These are phyloP conservation scores for Kodamaea hsintzibuensis DNA, from an alignment of 805 yeast genomes.

Conservation along the genomic window DNA sequence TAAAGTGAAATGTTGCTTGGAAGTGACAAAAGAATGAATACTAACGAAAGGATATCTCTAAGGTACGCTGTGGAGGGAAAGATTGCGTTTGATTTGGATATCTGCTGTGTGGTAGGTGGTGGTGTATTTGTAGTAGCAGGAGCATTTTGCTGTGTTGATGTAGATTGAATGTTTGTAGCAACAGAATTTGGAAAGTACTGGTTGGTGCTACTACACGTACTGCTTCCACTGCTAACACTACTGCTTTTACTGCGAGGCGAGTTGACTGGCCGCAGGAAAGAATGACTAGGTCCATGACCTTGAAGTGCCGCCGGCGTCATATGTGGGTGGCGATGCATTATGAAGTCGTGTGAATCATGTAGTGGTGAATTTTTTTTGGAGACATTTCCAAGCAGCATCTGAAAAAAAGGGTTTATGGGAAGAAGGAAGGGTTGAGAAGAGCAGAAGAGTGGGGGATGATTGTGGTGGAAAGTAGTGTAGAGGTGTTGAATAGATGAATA, in stretches of 20 bases:
- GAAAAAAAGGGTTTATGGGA: not conserved
- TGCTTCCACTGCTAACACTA: not conserved
- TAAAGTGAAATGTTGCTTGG: conserved; percentile 14
- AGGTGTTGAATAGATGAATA: not conserved
- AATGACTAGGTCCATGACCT: not conserved
- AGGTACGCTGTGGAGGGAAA: conserved; percentile 10
- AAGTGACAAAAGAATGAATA: conserved; percentile 15
- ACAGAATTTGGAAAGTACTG: not conserved
- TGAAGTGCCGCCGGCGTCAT: not conserved
- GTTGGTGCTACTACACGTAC: not conserved
- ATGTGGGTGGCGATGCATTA: not conserved
- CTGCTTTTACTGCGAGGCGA: not conserved
- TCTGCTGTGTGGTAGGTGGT: not conserved
- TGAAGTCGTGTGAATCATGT: conserved; percentile 1
- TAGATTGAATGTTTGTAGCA: not conserved
- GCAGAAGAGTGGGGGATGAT: not conserved
- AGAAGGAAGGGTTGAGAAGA: not conserved
- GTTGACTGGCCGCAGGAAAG: not conserved
- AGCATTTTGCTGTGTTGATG: not conserved
- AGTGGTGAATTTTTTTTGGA: not conserved
- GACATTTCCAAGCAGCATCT: not conserved
- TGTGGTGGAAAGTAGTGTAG: not conserved
- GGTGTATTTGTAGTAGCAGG: not conserved
- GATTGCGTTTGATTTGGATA: not conserved
- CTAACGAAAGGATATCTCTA: conserved; percentile 15